Conservation (phyloP, 108 stramenopile genomes). For the Aurantiochytrium sp. region DNA sequence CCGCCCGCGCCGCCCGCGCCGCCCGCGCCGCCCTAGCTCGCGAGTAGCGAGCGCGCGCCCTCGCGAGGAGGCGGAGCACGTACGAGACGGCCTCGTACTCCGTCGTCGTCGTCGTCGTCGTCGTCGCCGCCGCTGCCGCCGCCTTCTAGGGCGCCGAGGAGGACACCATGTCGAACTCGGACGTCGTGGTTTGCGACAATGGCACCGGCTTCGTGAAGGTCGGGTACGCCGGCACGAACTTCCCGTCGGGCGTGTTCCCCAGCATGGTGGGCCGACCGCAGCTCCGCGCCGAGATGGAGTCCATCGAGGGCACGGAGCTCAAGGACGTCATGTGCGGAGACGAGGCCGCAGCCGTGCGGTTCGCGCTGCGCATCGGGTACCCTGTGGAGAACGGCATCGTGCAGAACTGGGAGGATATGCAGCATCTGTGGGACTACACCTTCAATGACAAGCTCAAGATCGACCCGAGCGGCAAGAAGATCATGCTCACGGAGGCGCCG, state of each 20-base stretch:
- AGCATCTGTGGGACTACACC: slow-evolving; percentile 68
- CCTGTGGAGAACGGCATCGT: slow-evolving; percentile 67
- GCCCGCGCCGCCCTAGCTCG: too few species aligned
- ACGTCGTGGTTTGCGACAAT: slow-evolving; percentile 35
- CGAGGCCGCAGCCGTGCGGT: slow-evolving; percentile 57
- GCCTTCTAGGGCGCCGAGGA: too few species aligned
- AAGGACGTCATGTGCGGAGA: slow-evolving; percentile 48
- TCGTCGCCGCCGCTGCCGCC: too few species aligned
- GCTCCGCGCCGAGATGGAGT: slow-evolving; percentile 65
- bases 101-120: too few species aligned
- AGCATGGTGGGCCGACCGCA: slow-evolving; percentile 65
- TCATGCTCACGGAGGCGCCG: slow-evolving; percentile 57
- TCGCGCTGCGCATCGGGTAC: slow-evolving; percentile 56
- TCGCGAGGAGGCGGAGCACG: too few species aligned
- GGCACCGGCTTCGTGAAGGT: slow-evolving; percentile 48
- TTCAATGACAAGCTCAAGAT: slow-evolving; percentile 52
- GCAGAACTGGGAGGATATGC: slow-evolving; percentile 70
- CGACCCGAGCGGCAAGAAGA: slow-evolving; percentile 48
- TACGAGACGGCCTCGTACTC: too few species aligned
- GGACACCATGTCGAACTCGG: not conserved
- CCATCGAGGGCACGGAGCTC: slow-evolving; percentile 54
- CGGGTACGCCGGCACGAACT: slow-evolving; percentile 64
- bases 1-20: too few species aligned
- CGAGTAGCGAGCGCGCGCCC: too few species aligned
- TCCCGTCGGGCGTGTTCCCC: slow-evolving; percentile 61